Evolutionary conservation across 1,284 basidiomycete species (phyloP).

Genomic region (Pseudozyma sp.): DNA sequence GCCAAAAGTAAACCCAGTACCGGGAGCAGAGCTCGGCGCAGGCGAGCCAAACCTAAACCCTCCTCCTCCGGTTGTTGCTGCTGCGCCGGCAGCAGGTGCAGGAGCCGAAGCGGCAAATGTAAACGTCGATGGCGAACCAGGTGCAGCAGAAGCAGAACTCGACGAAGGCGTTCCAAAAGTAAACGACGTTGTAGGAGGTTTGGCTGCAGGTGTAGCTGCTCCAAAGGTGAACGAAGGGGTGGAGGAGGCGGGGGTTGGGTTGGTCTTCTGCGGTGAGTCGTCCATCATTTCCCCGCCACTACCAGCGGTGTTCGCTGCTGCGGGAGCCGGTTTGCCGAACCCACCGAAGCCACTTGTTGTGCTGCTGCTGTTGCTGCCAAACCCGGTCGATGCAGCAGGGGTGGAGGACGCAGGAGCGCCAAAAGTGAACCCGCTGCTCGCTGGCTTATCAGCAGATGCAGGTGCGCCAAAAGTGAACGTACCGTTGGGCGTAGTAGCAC

Average conservation of each 20-base stretch:
- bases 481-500: conserved; percentile 8
- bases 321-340: conserved; percentile 15
- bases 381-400: conserved; percentile 10
- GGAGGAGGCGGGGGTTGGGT: not conserved
- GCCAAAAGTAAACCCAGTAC: conserved; percentile 28
- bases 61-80: not conserved
- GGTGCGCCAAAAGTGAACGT: conserved; percentile 26
- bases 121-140: conserved; percentile 16
- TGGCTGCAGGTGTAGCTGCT: conserved; percentile 16
- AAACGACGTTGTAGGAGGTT: conserved; percentile 13
- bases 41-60: conserved; percentile 41
- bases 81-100: not conserved
- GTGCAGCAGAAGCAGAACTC: not conserved
- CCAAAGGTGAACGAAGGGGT: conserved; percentile 40
- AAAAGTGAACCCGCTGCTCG: conserved; percentile 22
- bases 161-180: conserved; percentile 20
- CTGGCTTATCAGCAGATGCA: not conserved
- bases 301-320: not conserved
- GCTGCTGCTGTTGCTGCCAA: not conserved
- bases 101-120: conserved; percentile 25
- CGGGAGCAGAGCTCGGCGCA: conserved; percentile 15
- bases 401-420: conserved; percentile 8
- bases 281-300: conserved; percentile 49
- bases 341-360: conserved; percentile 23
- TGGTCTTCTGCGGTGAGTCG: conserved; percentile 33